Evolutionary conservation across 352 stramenopile species (phyloP).

Genomic region (Globisporangium paroecandrum): DNA sequence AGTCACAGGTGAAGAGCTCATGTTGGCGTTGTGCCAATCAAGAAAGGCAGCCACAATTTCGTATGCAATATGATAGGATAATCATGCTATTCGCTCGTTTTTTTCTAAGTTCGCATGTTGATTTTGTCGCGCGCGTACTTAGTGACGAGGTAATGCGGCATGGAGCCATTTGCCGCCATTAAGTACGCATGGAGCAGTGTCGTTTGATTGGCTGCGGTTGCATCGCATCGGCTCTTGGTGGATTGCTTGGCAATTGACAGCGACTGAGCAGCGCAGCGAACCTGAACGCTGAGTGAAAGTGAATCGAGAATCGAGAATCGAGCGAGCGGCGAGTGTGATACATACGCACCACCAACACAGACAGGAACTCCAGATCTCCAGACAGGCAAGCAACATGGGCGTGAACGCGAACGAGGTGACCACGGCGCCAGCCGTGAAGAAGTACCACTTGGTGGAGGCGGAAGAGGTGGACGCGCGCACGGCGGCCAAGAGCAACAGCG

Average conservation of each 20-base stretch:
- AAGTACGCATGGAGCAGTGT: background rate
- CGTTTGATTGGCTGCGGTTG: constrained; percentile 9
- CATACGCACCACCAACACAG: background rate
- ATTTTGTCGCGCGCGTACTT: background rate
- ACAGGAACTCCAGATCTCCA: constrained; percentile 4
- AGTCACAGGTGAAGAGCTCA: background rate
- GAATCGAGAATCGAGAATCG: background rate
- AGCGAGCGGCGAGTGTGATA: constrained; percentile 1
- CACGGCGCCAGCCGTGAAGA: constrained; percentile 34
- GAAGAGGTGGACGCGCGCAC: constrained; percentile 60
- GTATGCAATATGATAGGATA: background rate
- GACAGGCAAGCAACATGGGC: constrained; percentile 22
- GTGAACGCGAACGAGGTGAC: constrained; percentile 31
- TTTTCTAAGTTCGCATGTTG: background rate
- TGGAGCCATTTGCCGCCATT: too few relatives aligned
- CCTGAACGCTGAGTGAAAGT: background rate
- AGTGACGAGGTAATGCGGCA: too few relatives aligned
- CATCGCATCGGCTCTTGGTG: background rate
- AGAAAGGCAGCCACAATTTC: background rate
- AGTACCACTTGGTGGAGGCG: constrained; percentile 81
- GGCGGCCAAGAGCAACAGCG: constrained; percentile 4
- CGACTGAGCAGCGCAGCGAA: background rate
- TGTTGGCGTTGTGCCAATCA: background rate
- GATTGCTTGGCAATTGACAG: background rate
- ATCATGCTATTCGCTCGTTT: background rate